phyloP scores from a whole-genome alignment of 768 basidiomycete species.

The Collybia sordida region DNA sequence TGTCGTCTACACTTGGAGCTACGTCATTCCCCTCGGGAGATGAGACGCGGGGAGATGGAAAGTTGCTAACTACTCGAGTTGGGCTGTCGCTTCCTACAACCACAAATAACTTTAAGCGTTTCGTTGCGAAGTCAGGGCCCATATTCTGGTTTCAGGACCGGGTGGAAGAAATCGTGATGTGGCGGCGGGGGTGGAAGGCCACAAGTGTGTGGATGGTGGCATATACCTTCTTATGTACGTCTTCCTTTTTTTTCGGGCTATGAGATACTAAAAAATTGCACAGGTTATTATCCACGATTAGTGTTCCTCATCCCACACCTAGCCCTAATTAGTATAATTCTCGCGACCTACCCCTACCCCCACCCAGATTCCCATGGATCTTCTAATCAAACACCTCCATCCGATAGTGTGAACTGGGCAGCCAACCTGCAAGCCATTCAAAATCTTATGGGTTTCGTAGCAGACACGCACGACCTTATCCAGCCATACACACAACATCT shows the following conservation, averaged over 20 bases:
- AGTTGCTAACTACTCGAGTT: constrained; percentile 58
- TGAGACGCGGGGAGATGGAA: constrained; percentile 19
- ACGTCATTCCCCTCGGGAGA: constrained; percentile 10
- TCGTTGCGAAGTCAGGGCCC: constrained; percentile 72
- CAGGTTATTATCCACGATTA: constrained; percentile 78
- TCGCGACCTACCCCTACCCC: constrained; percentile 60
- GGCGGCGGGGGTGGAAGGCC: constrained; percentile 74
- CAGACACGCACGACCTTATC: constrained; percentile 57
- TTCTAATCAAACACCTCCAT: constrained; percentile 32
- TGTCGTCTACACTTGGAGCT: constrained; percentile 26
- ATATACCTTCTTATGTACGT: constrained; percentile 80
- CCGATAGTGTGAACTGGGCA: constrained; percentile 76
- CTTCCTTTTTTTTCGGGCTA: neutral
- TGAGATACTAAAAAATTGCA: neutral
- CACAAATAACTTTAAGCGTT: constrained; percentile 78
- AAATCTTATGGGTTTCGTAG: constrained; percentile 85
- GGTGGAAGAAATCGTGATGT: constrained; percentile 80
- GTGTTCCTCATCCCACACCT: constrained; percentile 70
- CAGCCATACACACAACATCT: constrained; percentile 53
- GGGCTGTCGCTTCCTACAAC: constrained; percentile 77
- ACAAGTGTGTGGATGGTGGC: constrained; percentile 74
- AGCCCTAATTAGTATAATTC: constrained; percentile 60
- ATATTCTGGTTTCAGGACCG: constrained; percentile 91
- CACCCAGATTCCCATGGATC: constrained; percentile 16
- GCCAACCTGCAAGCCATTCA: constrained; percentile 89